Evolutionary conservation across 78 protist species (phyloP), one percentile per base, ranked within the genome.

Genomic region (Cavenderia fasciculata): DNA sequence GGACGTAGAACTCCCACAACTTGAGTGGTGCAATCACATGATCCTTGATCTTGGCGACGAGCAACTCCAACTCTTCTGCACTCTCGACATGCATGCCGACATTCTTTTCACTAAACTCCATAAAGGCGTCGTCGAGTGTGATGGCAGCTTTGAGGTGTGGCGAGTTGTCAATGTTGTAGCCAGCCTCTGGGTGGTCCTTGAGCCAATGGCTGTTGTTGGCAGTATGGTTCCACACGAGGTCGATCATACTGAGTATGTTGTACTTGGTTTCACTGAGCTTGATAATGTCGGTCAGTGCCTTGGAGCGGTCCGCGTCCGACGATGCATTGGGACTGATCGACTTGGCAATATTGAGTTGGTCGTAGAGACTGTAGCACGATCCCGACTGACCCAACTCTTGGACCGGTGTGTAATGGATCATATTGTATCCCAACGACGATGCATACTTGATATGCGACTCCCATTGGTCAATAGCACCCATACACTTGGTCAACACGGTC

Each of bases 141-240:
- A 90, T 95, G 1, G 98, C 98, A 0, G 92, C 46, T 34, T 43
- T 46, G 19, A 97, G 78, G 38, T 96, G 98, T 21, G 97, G 96
- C 2, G 89, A 54, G 51, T 93, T 95, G 19, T 59, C 91, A 4
- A 95, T 74, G 18, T 71, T 87, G 74, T 94, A 97, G 21, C 96
- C 94, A 21, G 97, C 98, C 16, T 97, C 99, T 27, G 99, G 99
- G 43, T 97, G 97, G n/a, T 95, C 95, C 29, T 5, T 57, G 6
- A 97, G 74, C 97, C 97, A 96, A 3, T 65, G 51, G 1, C 92
- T 44, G 76, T 95, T 93, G 61, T 68, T 56, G 7, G 99, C 93
- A 12, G 97, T 94, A 77, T 97, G 99, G 70, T 96, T 97, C 96
- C 88, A 94, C 36, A 97, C 96, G 19, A 96, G 76, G 62, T 97